Base-by-base conservation (phyloP, 2,329 filamentous ascomycete species). In the Aplosporella prunicola region DNA sequence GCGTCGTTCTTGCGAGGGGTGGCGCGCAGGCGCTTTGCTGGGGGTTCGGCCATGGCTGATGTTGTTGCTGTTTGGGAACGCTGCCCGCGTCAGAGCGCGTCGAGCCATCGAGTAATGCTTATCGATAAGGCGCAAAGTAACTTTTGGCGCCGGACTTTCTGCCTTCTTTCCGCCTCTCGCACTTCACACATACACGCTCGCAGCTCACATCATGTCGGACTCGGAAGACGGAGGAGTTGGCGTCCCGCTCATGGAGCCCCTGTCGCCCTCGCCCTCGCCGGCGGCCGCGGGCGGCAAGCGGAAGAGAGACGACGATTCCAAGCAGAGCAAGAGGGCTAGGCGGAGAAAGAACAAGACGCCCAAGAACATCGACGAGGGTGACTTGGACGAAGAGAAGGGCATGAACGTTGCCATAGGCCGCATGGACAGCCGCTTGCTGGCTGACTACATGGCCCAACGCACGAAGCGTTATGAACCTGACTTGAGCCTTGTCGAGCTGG, bases 361-460 rank as follows among this genome's bases (percentile, higher is more conserved):
- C 37, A 66, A 72, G 41, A 78, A 86, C 53, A 70, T 76, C 28
- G 76, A 86, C 50, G 74, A 80, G 22, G 80, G 65, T 31, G 60
- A 66, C 14, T 41, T 69, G 40, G 64, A 69, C 43, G 52, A 59
- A 43, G 56, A 63, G 47, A 46, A 61, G 23, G 61, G 81, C 5
- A 66, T 95, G 47, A 93, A 95, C 62, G 77, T 76, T 46, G 75
- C 82, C 3, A 83, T 95, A 55, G 75, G 78, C 29, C 75, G 77
- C 43, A 88, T 95, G 80, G 85, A 94, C 58, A 80, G 76, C 43
- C 76, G 80, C 47, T 69, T 95, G 27, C 66, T 95, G 31, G 84
- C 88, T 2, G 89, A 95, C 57, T 79, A 94, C 57, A 69, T 95
- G 44, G 82, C 82, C 5, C 80, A 91, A 53, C 76, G 82, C 53